Evolutionary conservation across 306 rosid species (phyloP).

Genomic region (Spatholobus suberectus): DNA sequence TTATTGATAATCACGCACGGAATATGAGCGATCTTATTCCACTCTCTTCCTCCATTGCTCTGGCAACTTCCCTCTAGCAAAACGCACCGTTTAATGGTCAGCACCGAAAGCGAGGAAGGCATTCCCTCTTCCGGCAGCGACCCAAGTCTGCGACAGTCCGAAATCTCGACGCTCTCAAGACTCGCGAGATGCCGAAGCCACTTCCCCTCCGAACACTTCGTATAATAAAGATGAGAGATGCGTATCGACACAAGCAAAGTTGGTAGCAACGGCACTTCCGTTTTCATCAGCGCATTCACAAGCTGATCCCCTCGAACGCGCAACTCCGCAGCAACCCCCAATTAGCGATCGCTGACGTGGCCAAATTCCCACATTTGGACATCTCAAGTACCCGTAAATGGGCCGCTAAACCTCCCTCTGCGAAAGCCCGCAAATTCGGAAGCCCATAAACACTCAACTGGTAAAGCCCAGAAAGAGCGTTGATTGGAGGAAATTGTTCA

Average conservation of each 20-base stretch:
- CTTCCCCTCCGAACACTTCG: neutral
- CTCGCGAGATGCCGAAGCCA: conserved; percentile 21
- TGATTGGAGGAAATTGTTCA: neutral
- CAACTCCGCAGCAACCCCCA: neutral
- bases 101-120: neutral
- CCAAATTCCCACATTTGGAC: neutral
- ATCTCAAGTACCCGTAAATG: neutral
- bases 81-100: neutral
- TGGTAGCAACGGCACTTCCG: neutral
- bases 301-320: neutral
- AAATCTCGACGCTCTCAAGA: neutral
- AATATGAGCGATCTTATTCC: conserved; percentile 23
- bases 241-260: neutral
- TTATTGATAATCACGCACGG: neutral
- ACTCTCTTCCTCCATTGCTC: conserved; percentile 12
- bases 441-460: neutral
- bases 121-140: conserved; percentile 4
- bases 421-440: conserved; percentile 5
- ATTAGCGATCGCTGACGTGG: neutral
- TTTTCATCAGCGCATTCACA: neutral
- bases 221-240: neutral
- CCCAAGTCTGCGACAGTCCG: neutral
- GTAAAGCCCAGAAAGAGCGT: conserved; percentile 9
- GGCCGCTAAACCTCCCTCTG: conserved; percentile 13
- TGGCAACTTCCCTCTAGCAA: neutral